Conservation (phyloP, 805 yeast genomes). For the Yarrowia deformans region DNA sequence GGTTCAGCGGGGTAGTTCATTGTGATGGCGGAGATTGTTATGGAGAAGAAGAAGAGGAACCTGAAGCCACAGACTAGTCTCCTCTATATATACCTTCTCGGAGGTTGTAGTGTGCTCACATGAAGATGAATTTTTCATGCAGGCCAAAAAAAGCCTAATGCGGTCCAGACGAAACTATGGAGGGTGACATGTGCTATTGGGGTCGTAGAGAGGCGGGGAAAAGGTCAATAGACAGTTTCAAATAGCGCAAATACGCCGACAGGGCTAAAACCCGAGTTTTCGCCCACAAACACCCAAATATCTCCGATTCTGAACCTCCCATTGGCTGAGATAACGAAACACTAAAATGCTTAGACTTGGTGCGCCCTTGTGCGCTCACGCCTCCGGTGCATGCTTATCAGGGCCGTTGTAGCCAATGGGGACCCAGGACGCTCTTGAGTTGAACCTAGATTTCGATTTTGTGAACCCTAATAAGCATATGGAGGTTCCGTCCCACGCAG, state of each 20-base stretch:
- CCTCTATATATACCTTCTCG: slow-evolving; percentile 33
- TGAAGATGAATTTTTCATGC: slow-evolving; percentile 35
- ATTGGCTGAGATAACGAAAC: slow-evolving; percentile 40
- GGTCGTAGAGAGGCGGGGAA: neutral
- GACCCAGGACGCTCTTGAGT: neutral
- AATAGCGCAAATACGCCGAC: too few species aligned
- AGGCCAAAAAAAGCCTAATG: slow-evolving; percentile 18
- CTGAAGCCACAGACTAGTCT: slow-evolving; percentile 1
- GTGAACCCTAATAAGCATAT: slow-evolving; percentile 8
- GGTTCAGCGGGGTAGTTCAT: slow-evolving; percentile 93
- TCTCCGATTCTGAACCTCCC: slow-evolving; percentile 13
- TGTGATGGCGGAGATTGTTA: slow-evolving; percentile 43
- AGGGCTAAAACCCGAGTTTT: neutral
- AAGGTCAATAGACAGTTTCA: neutral
- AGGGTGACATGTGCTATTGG: slow-evolving; percentile 17
- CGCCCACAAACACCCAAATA: neutral
- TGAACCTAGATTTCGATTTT: slow-evolving; percentile 33
- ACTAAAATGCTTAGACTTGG: slow-evolving; percentile 9
- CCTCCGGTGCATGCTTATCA: slow-evolving; percentile 38
- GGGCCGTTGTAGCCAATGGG: slow-evolving; percentile 37
- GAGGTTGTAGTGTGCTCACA: slow-evolving; percentile 37
- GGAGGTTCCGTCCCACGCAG: slow-evolving; percentile 7
- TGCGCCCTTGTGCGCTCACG: slow-evolving; percentile 32
- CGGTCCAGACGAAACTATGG: neutral
- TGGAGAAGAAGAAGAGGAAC: neutral